A percentile compares a stretch with the other conserved stretches of the same genome.
Evolutionary conservation across 176 grass and related monocot genomes (phyloP).

Genomic region (Musa troglodytarum): DNA sequence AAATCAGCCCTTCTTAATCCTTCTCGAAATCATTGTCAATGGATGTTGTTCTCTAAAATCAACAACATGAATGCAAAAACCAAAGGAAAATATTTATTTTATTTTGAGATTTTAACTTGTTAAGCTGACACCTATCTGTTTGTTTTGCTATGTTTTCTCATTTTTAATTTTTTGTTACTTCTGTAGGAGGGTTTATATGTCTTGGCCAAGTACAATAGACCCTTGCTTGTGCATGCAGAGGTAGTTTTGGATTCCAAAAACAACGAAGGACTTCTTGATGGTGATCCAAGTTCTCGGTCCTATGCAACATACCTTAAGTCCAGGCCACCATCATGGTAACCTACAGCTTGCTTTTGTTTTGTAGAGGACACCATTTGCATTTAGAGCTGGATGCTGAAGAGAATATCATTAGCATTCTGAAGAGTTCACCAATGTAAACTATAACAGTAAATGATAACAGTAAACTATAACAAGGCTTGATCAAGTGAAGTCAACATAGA

Average conservation of each 20-base stretch:
- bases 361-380: neutral
- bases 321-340: conserved; percentile 81
- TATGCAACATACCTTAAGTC: conserved; percentile 74
- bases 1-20: too few relatives aligned
- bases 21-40: too few relatives aligned
- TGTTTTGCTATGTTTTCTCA: neutral
- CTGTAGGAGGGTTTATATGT: conserved; percentile 72
- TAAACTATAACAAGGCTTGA: too few relatives aligned
- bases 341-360: neutral
- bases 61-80: too few relatives aligned
- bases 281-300: conserved; percentile 42
- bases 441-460: too few relatives aligned
- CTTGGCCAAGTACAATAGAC: conserved; percentile 78
- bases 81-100: too few relatives aligned
- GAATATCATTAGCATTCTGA: too few relatives aligned
- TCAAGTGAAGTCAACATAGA: too few relatives aligned
- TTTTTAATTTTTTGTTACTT: conserved; percentile 3
- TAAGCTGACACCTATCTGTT: neutral
- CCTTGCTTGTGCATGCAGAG: conserved; percentile 88
- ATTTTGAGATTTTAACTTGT: too few relatives aligned
- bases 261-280: conserved; percentile 21
- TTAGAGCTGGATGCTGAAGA: too few relatives aligned
- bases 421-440: too few relatives aligned
- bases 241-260: conserved; percentile 45
- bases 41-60: too few relatives aligned